Evolutionary conservation across 202 grass and related monocot species (phyloP).

Genomic region (Panicum hallii): DNA sequence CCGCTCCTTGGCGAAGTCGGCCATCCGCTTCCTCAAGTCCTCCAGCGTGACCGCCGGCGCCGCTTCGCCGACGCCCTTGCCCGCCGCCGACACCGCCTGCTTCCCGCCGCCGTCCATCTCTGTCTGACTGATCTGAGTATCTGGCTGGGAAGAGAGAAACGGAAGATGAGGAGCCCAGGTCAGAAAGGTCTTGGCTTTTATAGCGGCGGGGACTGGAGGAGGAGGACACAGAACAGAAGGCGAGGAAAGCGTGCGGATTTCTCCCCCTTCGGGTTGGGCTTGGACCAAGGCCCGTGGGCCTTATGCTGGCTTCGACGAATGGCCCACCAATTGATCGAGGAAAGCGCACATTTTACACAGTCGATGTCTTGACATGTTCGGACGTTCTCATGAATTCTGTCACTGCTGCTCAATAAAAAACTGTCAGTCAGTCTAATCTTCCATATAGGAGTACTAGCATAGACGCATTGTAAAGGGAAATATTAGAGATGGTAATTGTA

Average conservation of each 20-base stretch:
- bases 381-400: no score
- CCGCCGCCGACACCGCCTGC: background rate
- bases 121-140: background rate
- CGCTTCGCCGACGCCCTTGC: background rate
- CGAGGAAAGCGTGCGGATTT: background rate
- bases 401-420: no score
- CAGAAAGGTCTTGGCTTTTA: background rate
- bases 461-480: no score
- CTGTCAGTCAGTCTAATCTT: no score
- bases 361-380: no score
- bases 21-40: constrained; percentile 70
- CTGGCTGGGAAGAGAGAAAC: background rate
- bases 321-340: no score
- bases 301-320: no score
- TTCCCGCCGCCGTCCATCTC: background rate
- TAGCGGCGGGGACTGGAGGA: background rate
- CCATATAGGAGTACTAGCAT: no score
- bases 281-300: background rate
- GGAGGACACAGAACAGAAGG: background rate
- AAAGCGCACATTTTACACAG: no score
- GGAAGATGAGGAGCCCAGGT: background rate
- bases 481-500: no score
- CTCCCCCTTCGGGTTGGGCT: background rate
- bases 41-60: constrained; percentile 48
- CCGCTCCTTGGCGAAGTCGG: constrained; percentile 82